phyloP scores from a whole-genome alignment of 495 filamentous ascomycete genomes.

The Staphylotrichum tortipilum region DNA sequence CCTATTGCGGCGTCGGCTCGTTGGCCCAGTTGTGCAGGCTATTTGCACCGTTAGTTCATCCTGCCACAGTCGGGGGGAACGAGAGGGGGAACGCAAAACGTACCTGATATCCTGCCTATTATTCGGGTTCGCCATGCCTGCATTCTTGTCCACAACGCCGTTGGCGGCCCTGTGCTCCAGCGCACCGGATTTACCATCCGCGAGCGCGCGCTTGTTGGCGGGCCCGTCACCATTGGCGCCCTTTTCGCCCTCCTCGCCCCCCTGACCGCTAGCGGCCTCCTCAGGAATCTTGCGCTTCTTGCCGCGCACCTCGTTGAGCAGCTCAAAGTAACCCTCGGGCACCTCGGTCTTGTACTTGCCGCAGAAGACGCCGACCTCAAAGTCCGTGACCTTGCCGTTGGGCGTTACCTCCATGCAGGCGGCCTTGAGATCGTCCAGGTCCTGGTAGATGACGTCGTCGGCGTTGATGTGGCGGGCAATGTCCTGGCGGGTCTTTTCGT shows the following conservation, averaged over 20 bases:
- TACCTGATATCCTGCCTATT: constrained; percentile 17
- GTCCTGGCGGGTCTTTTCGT: constrained; percentile 56
- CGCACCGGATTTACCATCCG: too few species aligned
- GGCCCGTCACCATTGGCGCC: constrained; percentile 18
- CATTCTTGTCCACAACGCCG: not conserved
- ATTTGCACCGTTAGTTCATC: not conserved
- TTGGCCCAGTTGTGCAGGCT: constrained; percentile 2
- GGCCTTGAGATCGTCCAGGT: constrained; percentile 70
- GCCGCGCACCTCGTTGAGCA: constrained; percentile 67
- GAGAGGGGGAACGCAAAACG: not conserved
- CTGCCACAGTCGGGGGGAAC: too few species aligned
- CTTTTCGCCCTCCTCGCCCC: too few species aligned
- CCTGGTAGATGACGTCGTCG: constrained; percentile 88
- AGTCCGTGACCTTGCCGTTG: constrained; percentile 46
- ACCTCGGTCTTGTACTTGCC: constrained; percentile 85
- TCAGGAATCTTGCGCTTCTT: constrained; percentile 50
- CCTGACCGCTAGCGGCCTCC: not conserved
- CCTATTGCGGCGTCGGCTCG: not conserved
- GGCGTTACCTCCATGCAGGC: constrained; percentile 67
- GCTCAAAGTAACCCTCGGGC: constrained; percentile 74
- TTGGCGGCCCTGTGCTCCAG: not conserved
- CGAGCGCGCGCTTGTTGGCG: constrained; percentile 9
- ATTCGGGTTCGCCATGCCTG: not conserved
- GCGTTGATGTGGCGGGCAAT: constrained; percentile 80
- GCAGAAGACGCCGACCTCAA: constrained; percentile 96